These are phyloP conservation scores for Lactifluus pinguis DNA, from an alignment of 768 basidiomycete species.

Conservation along the genomic window DNA sequence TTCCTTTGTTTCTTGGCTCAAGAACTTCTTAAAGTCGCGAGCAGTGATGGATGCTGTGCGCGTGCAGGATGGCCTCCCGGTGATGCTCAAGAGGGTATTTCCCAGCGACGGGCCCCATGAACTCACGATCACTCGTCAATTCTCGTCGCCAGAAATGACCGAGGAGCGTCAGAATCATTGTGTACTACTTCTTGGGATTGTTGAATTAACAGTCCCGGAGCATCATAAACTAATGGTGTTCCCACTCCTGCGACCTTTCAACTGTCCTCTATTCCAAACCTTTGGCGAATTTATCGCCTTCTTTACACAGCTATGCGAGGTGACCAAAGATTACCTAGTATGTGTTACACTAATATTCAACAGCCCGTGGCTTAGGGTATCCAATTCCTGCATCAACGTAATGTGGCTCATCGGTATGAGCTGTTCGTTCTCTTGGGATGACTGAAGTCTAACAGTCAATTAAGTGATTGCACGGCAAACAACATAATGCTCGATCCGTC, in stretches of 20 bases:
- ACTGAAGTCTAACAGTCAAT: not conserved
- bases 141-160: constrained; percentile 16
- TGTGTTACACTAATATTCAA: not conserved
- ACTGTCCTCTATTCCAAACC: constrained; percentile 27
- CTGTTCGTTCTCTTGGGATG: too few relatives aligned
- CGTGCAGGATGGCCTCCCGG: not conserved
- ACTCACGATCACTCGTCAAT: not conserved
- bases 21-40: not conserved
- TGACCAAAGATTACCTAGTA: not conserved
- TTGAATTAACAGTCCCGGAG: constrained; percentile 12
- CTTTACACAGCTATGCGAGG: constrained; percentile 30
- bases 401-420: constrained; percentile 26
- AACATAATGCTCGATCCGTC: constrained; percentile 26
- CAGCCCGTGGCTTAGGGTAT: constrained; percentile 17
- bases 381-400: constrained; percentile 21
- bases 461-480: constrained; percentile 14
- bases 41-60: constrained; percentile 11
- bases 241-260: constrained; percentile 25
- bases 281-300: constrained; percentile 31
- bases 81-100: constrained; percentile 11
- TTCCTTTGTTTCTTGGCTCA: not conserved
- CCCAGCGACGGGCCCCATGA: constrained; percentile 6
- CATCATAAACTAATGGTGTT: constrained; percentile 25
- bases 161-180: constrained; percentile 24
- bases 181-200: constrained; percentile 21